Evolutionary conservation across 345 rosid genomes (phyloP), one percentile per base, ranked within the genome.

Genomic region (Limnanthes douglasii): DNA sequence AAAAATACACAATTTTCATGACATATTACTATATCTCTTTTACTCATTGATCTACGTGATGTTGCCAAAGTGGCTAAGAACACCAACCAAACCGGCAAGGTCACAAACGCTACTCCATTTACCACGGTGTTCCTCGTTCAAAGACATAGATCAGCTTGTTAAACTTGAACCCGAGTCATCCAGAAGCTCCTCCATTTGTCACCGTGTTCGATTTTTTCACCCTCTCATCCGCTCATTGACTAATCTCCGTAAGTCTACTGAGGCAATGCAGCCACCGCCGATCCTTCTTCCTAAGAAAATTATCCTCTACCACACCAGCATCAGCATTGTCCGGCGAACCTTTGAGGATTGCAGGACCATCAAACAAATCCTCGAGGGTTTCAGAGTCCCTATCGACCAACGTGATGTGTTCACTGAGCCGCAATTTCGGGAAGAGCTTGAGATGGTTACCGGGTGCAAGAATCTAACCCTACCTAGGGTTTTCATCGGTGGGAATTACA

Each of bases 351-450:
- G 84, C 66, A 34, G 59, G 19, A 12, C 53, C 21, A 80, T 70
- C 59, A 46, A 56, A 31, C 59, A 74, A 5, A 70, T 78, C 48
- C 75, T 78, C 20, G 59, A 62, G 0, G 68, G 66, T 2, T 48
- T 65, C 33, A 51, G 64, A 0, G 72, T 70, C 34, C 53, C 65
- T 0, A 43, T 74, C 39, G 90, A 78, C 60, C 84, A 78, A 31
- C 80, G 79, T 1, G 90, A 78, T 51, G 59, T 78, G 51, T 71
- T 80, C 11, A 61, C 74, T 77, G 81, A 75, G 15, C 33, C 58
- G 3, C 19, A 35, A 2, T 75, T 69, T 40, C 30, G 59, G n/a
- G 58, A 54, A 15, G 92, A 78, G 65, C 27, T 74, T 25, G 64
- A 65, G 43, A 50, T 42, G 45, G 64, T 69, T 48, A 19, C 54